These are phyloP conservation scores for Parachaetomium inaequale DNA, from an alignment of 495 filamentous ascomycete genomes.

Conservation along the genomic window DNA sequence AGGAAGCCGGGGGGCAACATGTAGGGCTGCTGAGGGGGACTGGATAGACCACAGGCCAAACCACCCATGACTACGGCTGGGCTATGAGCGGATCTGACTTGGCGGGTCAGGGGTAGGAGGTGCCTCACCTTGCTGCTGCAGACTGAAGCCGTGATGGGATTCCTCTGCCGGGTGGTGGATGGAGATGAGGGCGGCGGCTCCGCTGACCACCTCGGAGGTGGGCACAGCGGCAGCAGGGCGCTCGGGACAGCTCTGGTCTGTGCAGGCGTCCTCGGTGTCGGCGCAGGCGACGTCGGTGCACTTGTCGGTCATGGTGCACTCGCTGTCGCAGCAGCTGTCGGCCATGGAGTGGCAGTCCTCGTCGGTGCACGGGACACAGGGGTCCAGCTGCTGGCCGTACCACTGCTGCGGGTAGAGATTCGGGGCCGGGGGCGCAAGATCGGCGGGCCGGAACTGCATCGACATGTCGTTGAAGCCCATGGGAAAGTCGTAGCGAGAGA, in stretches of 20 bases:
- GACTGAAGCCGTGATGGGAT: slow-evolving; percentile 10
- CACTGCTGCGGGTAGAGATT: slow-evolving; percentile 17
- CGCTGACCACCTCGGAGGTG: slow-evolving; percentile 26
- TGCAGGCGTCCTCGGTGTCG: slow-evolving; percentile 33
- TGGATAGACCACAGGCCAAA: slow-evolving; percentile 21
- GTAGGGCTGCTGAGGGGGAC: slow-evolving; percentile 16
- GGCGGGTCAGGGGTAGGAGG: not conserved
- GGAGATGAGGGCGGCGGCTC: slow-evolving; percentile 36
- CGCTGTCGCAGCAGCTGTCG: slow-evolving; percentile 34
- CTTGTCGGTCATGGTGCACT: slow-evolving; percentile 40
- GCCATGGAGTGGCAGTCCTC: slow-evolving; percentile 32
- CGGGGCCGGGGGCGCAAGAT: slow-evolving; percentile 3
- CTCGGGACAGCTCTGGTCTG: slow-evolving; percentile 34
- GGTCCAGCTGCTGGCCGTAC: slow-evolving; percentile 18
- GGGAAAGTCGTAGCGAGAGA: slow-evolving; percentile 11
- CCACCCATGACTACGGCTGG: slow-evolving; percentile 14
- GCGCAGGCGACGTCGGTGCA: slow-evolving; percentile 33
- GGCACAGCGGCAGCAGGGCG: slow-evolving; percentile 14
- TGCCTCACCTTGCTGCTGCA: slow-evolving; percentile 19
- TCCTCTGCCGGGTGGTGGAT: slow-evolving; percentile 32
- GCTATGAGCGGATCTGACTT: slow-evolving; percentile 8
- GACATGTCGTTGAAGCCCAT: slow-evolving; percentile 7
- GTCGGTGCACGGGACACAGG: slow-evolving; percentile 21
- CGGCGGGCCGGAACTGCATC: slow-evolving; percentile 19
- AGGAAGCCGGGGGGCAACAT: slow-evolving; percentile 17